Evolutionary conservation across 2,329 filamentous ascomycete species (phyloP).

Genomic region (Aureobasidium lini): DNA sequence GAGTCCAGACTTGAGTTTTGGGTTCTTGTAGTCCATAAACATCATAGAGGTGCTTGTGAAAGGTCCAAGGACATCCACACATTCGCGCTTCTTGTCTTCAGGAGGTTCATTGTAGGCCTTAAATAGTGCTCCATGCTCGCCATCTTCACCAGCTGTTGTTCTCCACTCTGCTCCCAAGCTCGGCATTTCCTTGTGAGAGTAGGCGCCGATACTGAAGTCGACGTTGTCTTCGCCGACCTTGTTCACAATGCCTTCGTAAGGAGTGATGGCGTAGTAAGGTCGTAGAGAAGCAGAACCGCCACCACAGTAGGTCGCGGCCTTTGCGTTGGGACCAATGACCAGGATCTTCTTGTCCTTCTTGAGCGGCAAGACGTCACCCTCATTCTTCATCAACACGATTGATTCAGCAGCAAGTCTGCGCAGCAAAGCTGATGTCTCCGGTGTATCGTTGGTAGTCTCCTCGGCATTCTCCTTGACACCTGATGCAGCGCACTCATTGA

Average conservation of each 20-base stretch:
- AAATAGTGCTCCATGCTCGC: slow-evolving; percentile 6
- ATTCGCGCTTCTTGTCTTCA: slow-evolving; percentile 33
- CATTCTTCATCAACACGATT: slow-evolving; percentile 54
- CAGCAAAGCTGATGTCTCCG: slow-evolving; percentile 25
- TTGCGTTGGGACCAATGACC: slow-evolving; percentile 68
- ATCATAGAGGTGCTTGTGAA: slow-evolving; percentile 35
- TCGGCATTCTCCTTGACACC: slow-evolving; percentile 23
- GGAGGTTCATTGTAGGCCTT: slow-evolving; percentile 50
- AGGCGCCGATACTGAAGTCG: slow-evolving; percentile 18
- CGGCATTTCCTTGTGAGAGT: slow-evolving; percentile 16
- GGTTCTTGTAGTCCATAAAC: slow-evolving; percentile 46
- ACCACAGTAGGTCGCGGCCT: slow-evolving; percentile 49
- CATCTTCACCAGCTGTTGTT: background rate
- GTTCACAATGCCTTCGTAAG: slow-evolving; percentile 24
- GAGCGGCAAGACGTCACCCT: slow-evolving; percentile 55
- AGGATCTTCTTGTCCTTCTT: slow-evolving; percentile 61
- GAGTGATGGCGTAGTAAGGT: slow-evolving; percentile 28
- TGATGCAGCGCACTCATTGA: slow-evolving; percentile 34
- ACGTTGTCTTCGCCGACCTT: slow-evolving; percentile 19
- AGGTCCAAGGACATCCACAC: slow-evolving; percentile 43
- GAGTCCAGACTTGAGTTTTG: slow-evolving; percentile 27
- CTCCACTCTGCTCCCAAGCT: background rate
- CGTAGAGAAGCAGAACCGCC: slow-evolving; percentile 27
- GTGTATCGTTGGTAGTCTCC: slow-evolving; percentile 25
- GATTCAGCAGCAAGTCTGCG: slow-evolving; percentile 23